Conservation (phyloP, 2,329 filamentous ascomycete species). For the Epichloe typhina region DNA sequence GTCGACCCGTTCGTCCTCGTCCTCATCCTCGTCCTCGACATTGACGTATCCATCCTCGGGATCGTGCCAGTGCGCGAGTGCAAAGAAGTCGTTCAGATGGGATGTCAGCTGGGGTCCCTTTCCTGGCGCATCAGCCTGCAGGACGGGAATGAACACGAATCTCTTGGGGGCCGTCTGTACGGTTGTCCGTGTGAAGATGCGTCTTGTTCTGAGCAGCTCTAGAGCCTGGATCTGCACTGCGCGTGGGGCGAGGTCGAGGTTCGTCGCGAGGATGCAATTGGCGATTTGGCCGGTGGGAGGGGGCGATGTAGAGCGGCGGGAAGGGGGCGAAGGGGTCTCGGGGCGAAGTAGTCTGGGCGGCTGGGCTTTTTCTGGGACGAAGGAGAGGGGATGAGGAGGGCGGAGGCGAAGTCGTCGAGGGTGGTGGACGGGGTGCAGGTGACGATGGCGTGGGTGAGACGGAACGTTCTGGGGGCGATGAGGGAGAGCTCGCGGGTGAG, state of each 20-base stretch:
- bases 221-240: conserved; percentile 70
- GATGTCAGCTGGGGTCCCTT: conserved; percentile 32
- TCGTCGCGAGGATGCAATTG: conserved; percentile 69
- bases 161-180: conserved; percentile 62
- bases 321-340: conserved; percentile 10
- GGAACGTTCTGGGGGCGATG: conserved; percentile 59
- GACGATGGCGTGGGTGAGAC: conserved; percentile 54
- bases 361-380: conserved; percentile 10
- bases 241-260: conserved; percentile 61
- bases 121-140: conserved; percentile 35
- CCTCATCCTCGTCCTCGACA: conserved; percentile 55
- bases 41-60: conserved; percentile 60
- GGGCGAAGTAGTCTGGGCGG: conserved; percentile 18
- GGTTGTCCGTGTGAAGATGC: conserved; percentile 63
- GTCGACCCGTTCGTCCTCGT: conserved; percentile 26
- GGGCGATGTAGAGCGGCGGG: conserved; percentile 16
- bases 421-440: conserved; percentile 62
- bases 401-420: conserved; percentile 66
- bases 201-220: conserved; percentile 66
- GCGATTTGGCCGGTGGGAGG: conserved; percentile 41
- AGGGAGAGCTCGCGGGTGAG: conserved; percentile 63
- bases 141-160: conserved; percentile 70
- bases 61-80: conserved; percentile 77
- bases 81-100: conserved; percentile 69
- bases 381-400: conserved; percentile 40